These are phyloP conservation scores for Eleusine coracana DNA, from an alignment of 176 grass and related monocot species.

Conservation along the genomic window DNA sequence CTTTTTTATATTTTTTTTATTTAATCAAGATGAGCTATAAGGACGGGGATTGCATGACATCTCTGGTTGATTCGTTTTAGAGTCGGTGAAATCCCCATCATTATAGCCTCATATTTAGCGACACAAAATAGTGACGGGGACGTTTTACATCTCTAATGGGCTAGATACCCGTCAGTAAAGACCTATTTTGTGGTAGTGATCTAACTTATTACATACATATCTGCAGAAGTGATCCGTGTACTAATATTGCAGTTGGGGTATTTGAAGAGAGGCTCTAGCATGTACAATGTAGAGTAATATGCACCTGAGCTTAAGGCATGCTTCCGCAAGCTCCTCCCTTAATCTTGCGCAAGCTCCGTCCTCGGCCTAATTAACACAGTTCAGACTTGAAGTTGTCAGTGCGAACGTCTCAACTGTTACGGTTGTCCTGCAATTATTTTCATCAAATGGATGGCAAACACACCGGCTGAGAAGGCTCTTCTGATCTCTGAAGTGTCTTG, in stretches of 20 bases:
- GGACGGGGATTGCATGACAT: too few relatives aligned
- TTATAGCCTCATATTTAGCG: too few relatives aligned
- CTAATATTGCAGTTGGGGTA: not conserved
- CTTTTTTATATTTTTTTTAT: too few relatives aligned
- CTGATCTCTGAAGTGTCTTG: conserved; percentile 59
- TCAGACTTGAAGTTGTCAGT: conserved; percentile 7
- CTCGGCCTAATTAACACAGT: conserved; percentile 46
- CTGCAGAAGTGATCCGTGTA: not conserved
- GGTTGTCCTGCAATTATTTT: not conserved
- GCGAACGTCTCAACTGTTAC: too few relatives aligned
- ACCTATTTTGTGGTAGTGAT: too few relatives aligned
- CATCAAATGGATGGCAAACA: not conserved
- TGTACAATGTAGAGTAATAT: not conserved
- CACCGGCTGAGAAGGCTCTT: conserved; percentile 39
- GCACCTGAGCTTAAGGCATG: conserved; percentile 65
- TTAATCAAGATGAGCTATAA: too few relatives aligned
- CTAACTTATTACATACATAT: not conserved
- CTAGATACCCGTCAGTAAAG: too few relatives aligned
- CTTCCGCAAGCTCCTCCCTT: conserved; percentile 51
- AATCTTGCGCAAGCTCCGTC: conserved; percentile 49
- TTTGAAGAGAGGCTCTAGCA: not conserved
- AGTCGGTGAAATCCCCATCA: too few relatives aligned
- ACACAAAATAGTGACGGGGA: too few relatives aligned
- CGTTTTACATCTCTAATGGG: too few relatives aligned
- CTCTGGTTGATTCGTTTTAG: too few relatives aligned